Percentiles rank a stretch among this genome's conserved stretches.
phyloP scores from a whole-genome alignment of 2,329 filamentous ascomycete genomes.

The Penicillium verrucosum region DNA sequence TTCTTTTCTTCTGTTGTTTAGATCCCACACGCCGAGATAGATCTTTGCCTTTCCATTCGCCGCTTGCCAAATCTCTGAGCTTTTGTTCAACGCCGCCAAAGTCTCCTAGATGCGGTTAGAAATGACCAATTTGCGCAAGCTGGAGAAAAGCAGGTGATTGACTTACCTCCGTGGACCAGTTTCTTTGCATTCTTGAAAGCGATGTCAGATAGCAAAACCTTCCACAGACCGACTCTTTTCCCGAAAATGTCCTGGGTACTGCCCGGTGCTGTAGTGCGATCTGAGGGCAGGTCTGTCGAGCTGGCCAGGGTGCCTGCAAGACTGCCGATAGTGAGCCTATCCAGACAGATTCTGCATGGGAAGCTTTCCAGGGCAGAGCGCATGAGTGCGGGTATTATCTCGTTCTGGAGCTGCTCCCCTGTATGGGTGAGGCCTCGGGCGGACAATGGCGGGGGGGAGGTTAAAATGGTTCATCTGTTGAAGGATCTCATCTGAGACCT shows the following conservation, averaged over 20 bases:
- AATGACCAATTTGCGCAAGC: too few relatives aligned
- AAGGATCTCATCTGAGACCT: not conserved
- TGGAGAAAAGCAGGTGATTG: not conserved
- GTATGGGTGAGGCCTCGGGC: not conserved
- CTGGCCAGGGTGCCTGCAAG: not conserved
- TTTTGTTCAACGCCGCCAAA: slow-evolving; percentile 11
- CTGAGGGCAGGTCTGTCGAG: not conserved
- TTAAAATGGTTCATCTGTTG: not conserved
- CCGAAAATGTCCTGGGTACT: slow-evolving; percentile 16
- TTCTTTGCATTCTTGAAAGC: slow-evolving; percentile 14
- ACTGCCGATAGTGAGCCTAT: slow-evolving; percentile 1
- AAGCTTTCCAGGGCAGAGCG: slow-evolving; percentile 12
- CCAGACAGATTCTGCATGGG: slow-evolving; percentile 19
- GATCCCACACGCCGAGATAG: slow-evolving; percentile 5
- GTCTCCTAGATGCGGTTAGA: not conserved
- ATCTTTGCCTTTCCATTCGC: slow-evolving; percentile 17
- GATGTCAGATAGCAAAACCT: slow-evolving; percentile 15
- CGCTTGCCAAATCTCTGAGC: slow-evolving; percentile 20
- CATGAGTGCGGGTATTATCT: slow-evolving; percentile 8
- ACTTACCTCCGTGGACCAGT: not conserved
- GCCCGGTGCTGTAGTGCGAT: not conserved
- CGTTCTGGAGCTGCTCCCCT: slow-evolving; percentile 1
- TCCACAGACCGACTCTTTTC: slow-evolving; percentile 18
- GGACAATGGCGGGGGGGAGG: not conserved
- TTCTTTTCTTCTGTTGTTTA: slow-evolving; percentile 1